Evolutionary conservation across 805 yeast genomes (phyloP).

Genomic region (Lipomyces chichibuensis): DNA sequence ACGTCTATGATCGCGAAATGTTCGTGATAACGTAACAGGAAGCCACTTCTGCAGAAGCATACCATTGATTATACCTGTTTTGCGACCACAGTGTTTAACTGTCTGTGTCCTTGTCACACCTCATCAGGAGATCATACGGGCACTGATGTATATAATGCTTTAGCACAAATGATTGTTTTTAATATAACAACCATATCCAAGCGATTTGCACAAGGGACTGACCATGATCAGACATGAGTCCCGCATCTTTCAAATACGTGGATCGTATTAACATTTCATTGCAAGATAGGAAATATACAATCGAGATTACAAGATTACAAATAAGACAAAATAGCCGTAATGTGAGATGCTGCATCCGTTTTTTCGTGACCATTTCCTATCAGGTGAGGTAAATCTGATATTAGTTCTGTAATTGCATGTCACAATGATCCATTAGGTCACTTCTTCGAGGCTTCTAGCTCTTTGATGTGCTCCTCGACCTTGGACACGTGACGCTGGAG

Average conservation of each 20-base stretch:
- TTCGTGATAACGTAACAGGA: too few relatives aligned
- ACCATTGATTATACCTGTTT: neutral
- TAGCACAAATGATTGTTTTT: too few relatives aligned
- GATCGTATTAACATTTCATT: neutral
- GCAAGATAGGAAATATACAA: neutral
- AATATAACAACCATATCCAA: too few relatives aligned
- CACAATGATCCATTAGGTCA: conserved; percentile 35
- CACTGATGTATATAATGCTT: too few relatives aligned
- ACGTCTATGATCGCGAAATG: too few relatives aligned
- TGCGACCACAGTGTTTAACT: neutral
- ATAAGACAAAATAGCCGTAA: neutral
- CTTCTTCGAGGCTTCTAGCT: conserved; percentile 49
- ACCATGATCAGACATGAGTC: neutral
- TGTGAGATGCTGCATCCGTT: neutral
- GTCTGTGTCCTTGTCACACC: neutral
- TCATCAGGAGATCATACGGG: too few relatives aligned
- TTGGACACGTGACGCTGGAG: conserved; percentile 68
- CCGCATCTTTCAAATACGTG: neutral
- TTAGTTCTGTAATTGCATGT: neutral
- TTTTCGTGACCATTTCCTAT: neutral
- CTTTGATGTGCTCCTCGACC: conserved; percentile 69
- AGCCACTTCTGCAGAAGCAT: too few relatives aligned
- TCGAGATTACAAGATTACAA: neutral
- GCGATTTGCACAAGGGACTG: neutral
- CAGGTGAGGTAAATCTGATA: neutral